Evolutionary conservation across 257 asterid genomes (phyloP), one percentile per base, ranked within the genome.

Genomic region (Nicotiana tabacum): DNA sequence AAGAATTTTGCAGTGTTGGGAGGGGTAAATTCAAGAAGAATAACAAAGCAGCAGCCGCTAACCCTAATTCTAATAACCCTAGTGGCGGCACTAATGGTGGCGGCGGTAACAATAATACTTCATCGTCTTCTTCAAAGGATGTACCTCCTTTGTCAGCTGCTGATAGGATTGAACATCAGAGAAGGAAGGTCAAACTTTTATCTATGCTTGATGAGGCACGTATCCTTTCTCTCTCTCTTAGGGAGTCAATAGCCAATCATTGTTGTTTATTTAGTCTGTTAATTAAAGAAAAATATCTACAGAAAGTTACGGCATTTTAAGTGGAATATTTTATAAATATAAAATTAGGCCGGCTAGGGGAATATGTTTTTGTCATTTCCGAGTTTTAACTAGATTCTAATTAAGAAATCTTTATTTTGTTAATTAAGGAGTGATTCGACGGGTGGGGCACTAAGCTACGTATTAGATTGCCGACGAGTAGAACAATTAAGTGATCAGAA

Each of bases 151-250:
- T 93, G 83, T 91, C 98, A 21, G 89, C 97, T 68, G 87, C 97
- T 11, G 99, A 95, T 85, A 89, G 98, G 85, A 90, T 97, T 17
- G 99, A 97, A 77, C 98, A 97, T 87, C 98, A 95, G 85, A 85
- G 98, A 62, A 89, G 98, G 85, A 97, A 97, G 97, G 98, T 95
- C 97, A 97, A 97, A 95, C 93, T 97, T 18, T 81, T 95, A 81
- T 87, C 98, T 35, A 97, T 97, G 98, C 98, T 95, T 86, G 98
- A 97, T 85, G 99, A 97, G 98, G 99, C 87, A 91, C 33, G 97
- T 90, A 86, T 57, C 48, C 78, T 82, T 30, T 86, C 89, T 66
- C 66, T 77, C 82, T 66, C 82, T 43, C 43, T 72, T 6, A 81
- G 33, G 66, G 37, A 24, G 80, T 88, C 85, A 82, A 37, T 51